Evolutionary conservation across 768 basidiomycete genomes (phyloP), one percentile per base, ranked within the genome.

Genomic region (Dacryopinax spathularia): DNA sequence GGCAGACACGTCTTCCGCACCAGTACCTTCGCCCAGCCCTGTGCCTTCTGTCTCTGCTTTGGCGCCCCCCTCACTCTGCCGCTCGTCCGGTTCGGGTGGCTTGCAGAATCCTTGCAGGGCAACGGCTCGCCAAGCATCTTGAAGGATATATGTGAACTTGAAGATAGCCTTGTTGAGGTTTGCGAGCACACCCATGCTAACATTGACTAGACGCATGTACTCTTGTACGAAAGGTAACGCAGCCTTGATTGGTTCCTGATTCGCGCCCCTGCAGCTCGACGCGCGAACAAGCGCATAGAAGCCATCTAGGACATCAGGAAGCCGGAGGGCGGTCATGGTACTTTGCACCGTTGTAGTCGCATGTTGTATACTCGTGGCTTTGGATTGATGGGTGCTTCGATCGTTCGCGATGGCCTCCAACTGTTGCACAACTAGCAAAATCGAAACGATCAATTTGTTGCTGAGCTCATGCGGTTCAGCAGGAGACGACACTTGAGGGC

Each of bases 101-200:
- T 87, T 84, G 75, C 96, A 99, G 76, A 97, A 98, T 2, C 96
- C 96, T 72, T 95, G 82, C 41, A 81, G 83, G 2, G 88, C 84
- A 6, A 98, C 75, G 12, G 84, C 84, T 39, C 81, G 80, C 68
- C 92, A 77, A 31, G 90, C 77, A 20, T 86, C 84, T 70, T 84
- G 86, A 33, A 94, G 73, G 39, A 95, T 79, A 71, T 85, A 87
- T 67, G 83, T 79, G 65, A 98, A 78, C 74, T 97, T 98, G 80
- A 94, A 88, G 18, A 90, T 73, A 13, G 89, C 76, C 70, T 86
- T 84, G 18, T 83, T 84, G 85, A 89, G 91, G 39, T 79, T 75
- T 25, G 78, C 76, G 61, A 84, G 82, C 12, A 75, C 73, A 1
- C 73, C 15, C 5, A 56, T 56, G 48, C 25, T 18, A 15, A 56